Conservation (phyloP, 1,284 basidiomycete species). For the Xerocomus amazonicus region DNA sequence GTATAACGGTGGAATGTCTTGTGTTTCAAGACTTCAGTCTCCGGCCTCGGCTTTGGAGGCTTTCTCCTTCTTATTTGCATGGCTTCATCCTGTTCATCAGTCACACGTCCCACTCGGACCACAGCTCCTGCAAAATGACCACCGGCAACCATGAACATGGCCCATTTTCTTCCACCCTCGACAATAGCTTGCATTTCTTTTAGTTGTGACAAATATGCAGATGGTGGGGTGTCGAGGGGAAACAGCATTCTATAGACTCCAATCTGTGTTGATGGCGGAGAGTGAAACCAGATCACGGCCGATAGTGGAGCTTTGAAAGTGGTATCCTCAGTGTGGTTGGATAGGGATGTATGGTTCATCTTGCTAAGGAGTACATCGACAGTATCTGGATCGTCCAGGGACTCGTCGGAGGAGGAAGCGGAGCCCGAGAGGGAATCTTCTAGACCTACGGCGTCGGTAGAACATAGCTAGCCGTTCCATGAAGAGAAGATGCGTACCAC, state of each 20-base stretch:
- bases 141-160: conserved; percentile 93
- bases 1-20: conserved; percentile 99
- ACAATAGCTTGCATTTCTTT: conserved; percentile 62
- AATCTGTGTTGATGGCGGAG: conserved; percentile 77
- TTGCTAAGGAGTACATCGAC: conserved; percentile 67
- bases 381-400: conserved; percentile 58
- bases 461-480: not conserved
- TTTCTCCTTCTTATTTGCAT: conserved; percentile 46
- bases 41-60: conserved; percentile 56
- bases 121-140: conserved; percentile 97
- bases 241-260: conserved; percentile 84
- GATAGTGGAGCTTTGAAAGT: conserved; percentile 55
- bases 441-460: conserved; percentile 47
- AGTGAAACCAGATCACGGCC: conserved; percentile 88
- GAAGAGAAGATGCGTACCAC: conserved; percentile 48
- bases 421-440: conserved; percentile 91
- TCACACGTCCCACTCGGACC: conserved; percentile 60
- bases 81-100: conserved; percentile 40
- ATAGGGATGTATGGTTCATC: conserved; percentile 47
- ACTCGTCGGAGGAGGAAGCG: conserved; percentile 58
- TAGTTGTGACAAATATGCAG: conserved; percentile 55
- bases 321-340: conserved; percentile 44
- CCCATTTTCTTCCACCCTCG: conserved; percentile 77
- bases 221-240: conserved; percentile 42
- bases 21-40: conserved; percentile 80